phyloP scores from a whole-genome alignment of 2,329 filamentous ascomycete species.

The Fusarium verticillioides region DNA sequence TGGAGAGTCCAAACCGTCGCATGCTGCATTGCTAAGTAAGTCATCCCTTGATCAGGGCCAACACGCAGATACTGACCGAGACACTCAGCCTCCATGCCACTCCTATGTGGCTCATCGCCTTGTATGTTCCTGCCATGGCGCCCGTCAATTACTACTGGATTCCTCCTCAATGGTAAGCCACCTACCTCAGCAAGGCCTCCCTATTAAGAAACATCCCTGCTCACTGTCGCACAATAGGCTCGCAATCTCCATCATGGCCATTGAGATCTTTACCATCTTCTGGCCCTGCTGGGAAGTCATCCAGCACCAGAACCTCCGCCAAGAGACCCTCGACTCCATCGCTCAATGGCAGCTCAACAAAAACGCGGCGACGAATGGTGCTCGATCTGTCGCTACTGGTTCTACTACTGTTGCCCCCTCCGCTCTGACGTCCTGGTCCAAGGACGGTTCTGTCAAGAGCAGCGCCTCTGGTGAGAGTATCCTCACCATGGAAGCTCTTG shows the following conservation, averaged over 20 bases:
- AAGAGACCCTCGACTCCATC: slow-evolving; percentile 62
- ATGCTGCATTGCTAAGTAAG: slow-evolving; percentile 59
- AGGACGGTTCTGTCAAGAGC: slow-evolving; percentile 49
- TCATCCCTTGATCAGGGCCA: slow-evolving; percentile 23
- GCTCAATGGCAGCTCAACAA: slow-evolving; percentile 59
- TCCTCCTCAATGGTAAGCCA: slow-evolving; percentile 69
- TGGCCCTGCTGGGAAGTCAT: slow-evolving; percentile 69
- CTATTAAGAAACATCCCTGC: not conserved
- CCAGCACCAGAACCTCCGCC: slow-evolving; percentile 56
- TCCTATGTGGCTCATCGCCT: slow-evolving; percentile 73
- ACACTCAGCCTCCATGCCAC: slow-evolving; percentile 67
- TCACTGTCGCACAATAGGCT: slow-evolving; percentile 55
- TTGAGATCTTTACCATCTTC: slow-evolving; percentile 73
- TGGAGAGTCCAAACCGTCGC: slow-evolving; percentile 73
- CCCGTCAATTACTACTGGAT: slow-evolving; percentile 65
- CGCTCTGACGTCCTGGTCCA: slow-evolving; percentile 53
- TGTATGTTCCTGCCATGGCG: slow-evolving; percentile 63
- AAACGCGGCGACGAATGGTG: slow-evolving; percentile 45
- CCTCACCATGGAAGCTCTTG: slow-evolving; percentile 49
- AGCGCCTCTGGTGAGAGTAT: slow-evolving; percentile 53
- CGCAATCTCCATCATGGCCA: slow-evolving; percentile 68
- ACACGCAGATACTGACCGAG: slow-evolving; percentile 5
- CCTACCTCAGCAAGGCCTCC: not conserved
- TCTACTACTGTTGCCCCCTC: slow-evolving; percentile 48
- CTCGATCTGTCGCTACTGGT: slow-evolving; percentile 50